Base-by-base conservation (phyloP, 2,329 filamentous ascomycete species). In the Albifimbria verrucaria region DNA sequence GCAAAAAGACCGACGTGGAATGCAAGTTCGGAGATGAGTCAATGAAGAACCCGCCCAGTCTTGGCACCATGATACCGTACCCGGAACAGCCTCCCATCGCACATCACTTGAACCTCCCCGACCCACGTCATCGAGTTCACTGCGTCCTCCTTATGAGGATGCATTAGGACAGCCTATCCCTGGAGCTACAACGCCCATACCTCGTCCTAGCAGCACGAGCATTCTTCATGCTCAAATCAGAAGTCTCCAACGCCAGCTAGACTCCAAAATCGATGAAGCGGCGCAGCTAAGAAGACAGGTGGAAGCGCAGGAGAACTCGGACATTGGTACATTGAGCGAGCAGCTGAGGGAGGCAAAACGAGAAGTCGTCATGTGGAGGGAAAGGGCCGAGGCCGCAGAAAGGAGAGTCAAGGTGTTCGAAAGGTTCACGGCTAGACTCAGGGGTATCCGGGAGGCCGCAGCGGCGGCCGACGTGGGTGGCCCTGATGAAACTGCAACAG, bases 321-420 rank as follows among this genome's bases (percentile, higher is more conserved):
- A 78, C 43, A 61, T 78, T 17, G 74, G 75, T 1, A 72, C 71
- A 4, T 59, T 83, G 50, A 75, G 73, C 50, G 76, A 81, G 57
- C 72, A 80, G 57, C 60, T 86, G 44, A 66, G 75, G 20, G 66
- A 66, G 28, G 66, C 69, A 2, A 67, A 61, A 26, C 59, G 61
- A 12, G 68, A 71, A 22, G 55, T 62, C 4, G 58, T 58, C 1
- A 72, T 68, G 55, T 87, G 83, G 84, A 78, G 72, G 56, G 73
- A 72, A 26, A 71, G 81, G 26, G 84, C 84, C 0, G 75, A 82
- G 59, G 70, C 73, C 4, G 82, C 82, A 0, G 83, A 87, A 68
- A 73, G 68, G 55, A 72, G 77, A 48, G 62, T 85, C 18, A 70
- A 72, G 4, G 72, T 77, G 22, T 75, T 80, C 54, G 73, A 81